Conservation (phyloP, 192 early-diverging fungal genomes). For the Coemansia sp. region DNA sequence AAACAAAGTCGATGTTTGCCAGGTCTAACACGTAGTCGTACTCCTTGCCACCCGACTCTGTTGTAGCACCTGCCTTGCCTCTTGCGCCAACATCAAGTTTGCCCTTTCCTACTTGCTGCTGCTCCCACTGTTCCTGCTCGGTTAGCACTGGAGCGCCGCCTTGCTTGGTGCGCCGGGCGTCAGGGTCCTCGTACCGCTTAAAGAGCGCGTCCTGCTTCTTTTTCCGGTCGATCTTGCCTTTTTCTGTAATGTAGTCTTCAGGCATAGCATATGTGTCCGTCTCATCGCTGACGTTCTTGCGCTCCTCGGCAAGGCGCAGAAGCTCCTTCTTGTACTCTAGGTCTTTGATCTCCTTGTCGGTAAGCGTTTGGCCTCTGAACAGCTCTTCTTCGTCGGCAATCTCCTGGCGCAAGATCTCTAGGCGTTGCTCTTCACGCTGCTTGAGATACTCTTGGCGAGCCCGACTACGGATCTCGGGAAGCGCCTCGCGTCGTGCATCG, state of each 20-base stretch:
- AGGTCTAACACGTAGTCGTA: conserved; percentile 97
- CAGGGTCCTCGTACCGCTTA: conserved; percentile 83
- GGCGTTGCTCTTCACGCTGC: conserved; percentile 80
- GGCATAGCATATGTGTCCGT: conserved; percentile 87
- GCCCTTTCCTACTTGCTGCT: conserved; percentile 74
- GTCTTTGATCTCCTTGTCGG: conserved; percentile 75
- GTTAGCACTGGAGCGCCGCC: conserved; percentile 53
- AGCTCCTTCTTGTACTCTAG: conserved; percentile 86
- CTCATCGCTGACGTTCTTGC: conserved; percentile 76
- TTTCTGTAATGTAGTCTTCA: conserved; percentile 97
- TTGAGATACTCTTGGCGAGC: conserved; percentile 92
- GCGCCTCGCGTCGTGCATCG: conserved; percentile 66
- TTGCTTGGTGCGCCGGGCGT: conserved; percentile 19
- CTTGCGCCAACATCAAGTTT: conserved; percentile 61
- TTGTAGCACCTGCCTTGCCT: conserved; percentile 45
- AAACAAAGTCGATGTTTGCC: conserved; percentile 88
- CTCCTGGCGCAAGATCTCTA: conserved; percentile 76
- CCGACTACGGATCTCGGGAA: conserved; percentile 81
- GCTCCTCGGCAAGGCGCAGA: conserved; percentile 82
- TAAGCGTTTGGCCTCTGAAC: conserved; percentile 75
- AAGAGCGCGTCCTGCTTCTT: conserved; percentile 90
- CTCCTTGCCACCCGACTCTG: conserved; percentile 61
- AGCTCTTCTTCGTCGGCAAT: conserved; percentile 88
- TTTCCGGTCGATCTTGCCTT: conserved; percentile 96
- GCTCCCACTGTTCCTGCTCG: conserved; percentile 96